Base-by-base conservation (phyloP, 176 grass and related monocot species). In the Musa schizocarpa region DNA sequence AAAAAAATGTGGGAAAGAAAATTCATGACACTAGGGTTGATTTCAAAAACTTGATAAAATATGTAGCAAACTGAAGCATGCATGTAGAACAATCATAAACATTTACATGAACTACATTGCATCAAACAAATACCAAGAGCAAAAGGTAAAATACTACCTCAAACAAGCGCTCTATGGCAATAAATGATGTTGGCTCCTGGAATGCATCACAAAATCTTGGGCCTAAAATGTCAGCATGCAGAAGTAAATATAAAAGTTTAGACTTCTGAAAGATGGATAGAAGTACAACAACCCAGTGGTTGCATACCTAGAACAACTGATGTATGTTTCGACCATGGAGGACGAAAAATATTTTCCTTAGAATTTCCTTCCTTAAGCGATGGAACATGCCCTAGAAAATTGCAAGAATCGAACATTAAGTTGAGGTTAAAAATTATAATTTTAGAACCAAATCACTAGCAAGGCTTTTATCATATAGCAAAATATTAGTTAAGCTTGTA, bases 171-270 rank as follows among this genome's bases (percentile, higher is more conserved):
- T 79, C 80, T 67, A 74, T 91, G 56, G 88, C 75, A 80, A 99
- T 78, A 85, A 95, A 99, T 65, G 91, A 99, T 79, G 79, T 79
- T 74, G 91, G 91, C 74, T 99, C 96, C 80, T 99, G 85, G 82
- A 99, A 99, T 73, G 96, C 96, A 78, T 99, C 96, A 73, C 86
- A 84, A 80, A 99, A 99, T 53, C 91, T 83, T 65, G 96, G 84
- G 53, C 96, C 96, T 99, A 72, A 79, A 86, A 71, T 43, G 34
- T 4, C 34, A 43, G 4, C 34, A 43, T 43, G 4, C 34, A 6
- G 34, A 43, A 43, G 34, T 6, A 43, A 43, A 3, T 0, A 43
- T 43, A 43, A 43, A 43, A 43, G 3, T 43, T 43, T 43, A 43
- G 34, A 43, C 4, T 43, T 43, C 34, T 43, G 34, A 43, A 43